Base-by-base conservation (phyloP, 805 yeast species). In the Dipodascus albidus region DNA sequence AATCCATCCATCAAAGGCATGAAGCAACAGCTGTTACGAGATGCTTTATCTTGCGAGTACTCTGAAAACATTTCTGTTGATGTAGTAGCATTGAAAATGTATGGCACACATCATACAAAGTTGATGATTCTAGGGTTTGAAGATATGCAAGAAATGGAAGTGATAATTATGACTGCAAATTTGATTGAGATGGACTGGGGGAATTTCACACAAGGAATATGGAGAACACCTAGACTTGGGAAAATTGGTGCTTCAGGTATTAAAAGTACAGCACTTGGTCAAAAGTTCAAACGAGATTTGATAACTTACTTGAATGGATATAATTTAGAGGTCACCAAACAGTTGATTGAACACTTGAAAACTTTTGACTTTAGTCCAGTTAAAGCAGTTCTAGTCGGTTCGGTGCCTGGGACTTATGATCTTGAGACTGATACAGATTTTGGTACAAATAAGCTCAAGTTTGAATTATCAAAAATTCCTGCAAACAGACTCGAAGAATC, bases 141-240 rank as follows among this genome's bases (percentile, higher is more conserved):
- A 1, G 49, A 41, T 1, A 48, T 49, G 2, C 47, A 23, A 1
- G 53, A 52, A 2, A 53, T 54, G 44, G 64, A 64, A 51, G 57
- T 67, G 2, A 62, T 66, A 11, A 54, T 67, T 2, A 68, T 64
- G 51, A 67, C 70, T 1, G 68, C 68, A 20, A 67, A 67, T 50
- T 23, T 67, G 57, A 61, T 66, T 15, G 54, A 51, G 23, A 55
- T 58, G 24, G 70, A 67, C 54, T 67, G 70, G 70, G 52, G 50
- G 3, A 61, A 60, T 48, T 60, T 64, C 64, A 57, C 65, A 23
- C 68, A 67, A 53, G 69, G 65, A 1, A 58, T 62, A 2, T 67
- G 69, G 70, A 52, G 53, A 24, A 57, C 64, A 20, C 66, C 67
- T 1, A 42, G 57, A 15, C 52, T 65, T 22, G 47, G 23, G 19